Evolutionary conservation across 78 protist genomes (phyloP).

Genomic region (Polysphondylium violaceum): DNA sequence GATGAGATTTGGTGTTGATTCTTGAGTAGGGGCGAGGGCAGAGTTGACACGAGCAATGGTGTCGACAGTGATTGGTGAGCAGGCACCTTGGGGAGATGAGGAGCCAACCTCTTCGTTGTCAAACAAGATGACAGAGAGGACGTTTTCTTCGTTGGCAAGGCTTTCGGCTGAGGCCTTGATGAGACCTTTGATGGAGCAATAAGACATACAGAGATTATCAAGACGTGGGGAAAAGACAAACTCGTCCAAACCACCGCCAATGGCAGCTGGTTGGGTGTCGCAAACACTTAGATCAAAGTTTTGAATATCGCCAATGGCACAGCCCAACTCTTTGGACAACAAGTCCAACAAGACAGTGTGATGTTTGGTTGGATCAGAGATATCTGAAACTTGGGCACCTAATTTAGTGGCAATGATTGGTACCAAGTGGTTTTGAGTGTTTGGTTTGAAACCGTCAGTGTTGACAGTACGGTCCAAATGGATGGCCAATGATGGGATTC

Average conservation of each 20-base stretch:
- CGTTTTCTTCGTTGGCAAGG: constrained; percentile 53
- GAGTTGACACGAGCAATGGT: constrained; percentile 77
- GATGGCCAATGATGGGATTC: constrained; percentile 94
- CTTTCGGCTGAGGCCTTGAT: constrained; percentile 5
- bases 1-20: background rate
- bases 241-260: constrained; percentile 92
- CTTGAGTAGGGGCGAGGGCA: constrained; percentile 9
- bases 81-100: constrained; percentile 91
- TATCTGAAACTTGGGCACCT: constrained; percentile 1
- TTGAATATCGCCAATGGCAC: constrained; percentile 59
- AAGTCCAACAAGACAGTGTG: constrained; percentile 69
- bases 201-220: constrained; percentile 93
- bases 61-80: constrained; percentile 67
- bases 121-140: constrained; percentile 78
- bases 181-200: constrained; percentile 79
- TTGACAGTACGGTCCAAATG: constrained; percentile 90
- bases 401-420: constrained; percentile 86
- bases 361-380: constrained; percentile 64
- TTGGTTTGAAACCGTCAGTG: constrained; percentile 88
- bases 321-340: constrained; percentile 80
- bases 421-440: constrained; percentile 91
- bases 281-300: constrained; percentile 91
- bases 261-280: constrained; percentile 91
- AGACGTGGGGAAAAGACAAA: constrained; percentile 93
- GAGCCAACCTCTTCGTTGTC: constrained; percentile 95